phyloP scores from a whole-genome alignment of 2,329 filamentous ascomycete species.

The Hymenoscyphus fraxineus region DNA sequence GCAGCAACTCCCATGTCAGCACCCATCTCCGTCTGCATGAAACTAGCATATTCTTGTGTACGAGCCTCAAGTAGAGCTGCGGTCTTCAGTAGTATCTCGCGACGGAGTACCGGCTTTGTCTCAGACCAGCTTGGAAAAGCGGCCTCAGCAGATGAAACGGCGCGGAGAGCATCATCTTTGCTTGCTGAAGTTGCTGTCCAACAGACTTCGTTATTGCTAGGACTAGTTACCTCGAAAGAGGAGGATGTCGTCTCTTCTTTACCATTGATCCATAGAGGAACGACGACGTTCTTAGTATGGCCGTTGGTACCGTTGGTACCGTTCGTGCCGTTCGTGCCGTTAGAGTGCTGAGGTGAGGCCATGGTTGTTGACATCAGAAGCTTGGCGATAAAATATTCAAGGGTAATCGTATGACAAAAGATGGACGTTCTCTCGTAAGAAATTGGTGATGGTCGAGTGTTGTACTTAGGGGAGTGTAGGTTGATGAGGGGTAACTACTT shows the following conservation, averaged over 20 bases:
- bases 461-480: not conserved
- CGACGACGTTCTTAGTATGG: not conserved
- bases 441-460: not conserved
- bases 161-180: constrained; percentile 35
- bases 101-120: constrained; percentile 47
- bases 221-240: not conserved
- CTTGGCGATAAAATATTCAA: not conserved
- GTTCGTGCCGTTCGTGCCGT: not conserved
- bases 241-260: not conserved
- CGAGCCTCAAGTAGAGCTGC: constrained; percentile 49
- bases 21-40: constrained; percentile 45
- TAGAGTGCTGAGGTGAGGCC: not conserved
- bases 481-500: not conserved
- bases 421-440: not conserved
- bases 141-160: constrained; percentile 50
- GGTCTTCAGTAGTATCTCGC: constrained; percentile 53
- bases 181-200: constrained; percentile 1
- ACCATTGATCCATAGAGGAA: not conserved
- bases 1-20: constrained; percentile 34
- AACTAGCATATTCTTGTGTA: constrained; percentile 44
- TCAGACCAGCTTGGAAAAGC: constrained; percentile 57
- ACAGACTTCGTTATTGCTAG: not conserved
- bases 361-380: not conserved
- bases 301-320: no score
- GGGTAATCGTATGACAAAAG: not conserved